Evolutionary conservation across 371 early-diverging fungal genomes (phyloP).

Genomic region (Apophysomyces sp.): DNA sequence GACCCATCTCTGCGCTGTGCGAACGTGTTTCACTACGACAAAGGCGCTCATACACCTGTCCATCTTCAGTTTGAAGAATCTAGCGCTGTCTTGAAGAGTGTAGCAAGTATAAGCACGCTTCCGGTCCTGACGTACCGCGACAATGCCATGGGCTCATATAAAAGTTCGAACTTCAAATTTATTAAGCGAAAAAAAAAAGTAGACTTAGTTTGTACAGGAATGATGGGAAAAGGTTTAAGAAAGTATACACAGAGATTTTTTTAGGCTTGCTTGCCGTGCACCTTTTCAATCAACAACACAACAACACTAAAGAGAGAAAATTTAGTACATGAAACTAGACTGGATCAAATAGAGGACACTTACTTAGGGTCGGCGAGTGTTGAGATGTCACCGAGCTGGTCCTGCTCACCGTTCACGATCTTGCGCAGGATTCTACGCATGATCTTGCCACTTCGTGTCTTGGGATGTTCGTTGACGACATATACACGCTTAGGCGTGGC

Average conservation of each 20-base stretch:
- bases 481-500: conserved; percentile 89
- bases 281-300: conserved; percentile 13
- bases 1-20: conserved; percentile 16
- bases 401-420: conserved; percentile 83
- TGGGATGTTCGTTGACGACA: conserved; percentile 89
- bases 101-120: not conserved
- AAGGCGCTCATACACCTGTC: conserved; percentile 14
- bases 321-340: not conserved
- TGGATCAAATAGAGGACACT: not conserved
- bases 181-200: not conserved
- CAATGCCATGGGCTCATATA: no score
- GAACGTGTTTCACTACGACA: conserved; percentile 19
- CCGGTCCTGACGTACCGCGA: no score
- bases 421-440: conserved; percentile 94
- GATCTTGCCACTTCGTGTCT: conserved; percentile 98
- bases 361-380: conserved; percentile 82
- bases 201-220: not conserved
- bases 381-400: conserved; percentile 85
- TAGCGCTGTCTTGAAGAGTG: not conserved
- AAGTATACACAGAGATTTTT: not conserved
- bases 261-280: conserved; percentile 10
- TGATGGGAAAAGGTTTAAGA: not conserved
- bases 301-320: conserved; percentile 6
- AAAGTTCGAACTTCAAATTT: no score
- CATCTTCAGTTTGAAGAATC: conserved; percentile 16